Evolutionary conservation across 2,329 filamentous ascomycete species (phyloP), one percentile per base, ranked within the genome.

Genomic region (Aspergillus quadricinctus): DNA sequence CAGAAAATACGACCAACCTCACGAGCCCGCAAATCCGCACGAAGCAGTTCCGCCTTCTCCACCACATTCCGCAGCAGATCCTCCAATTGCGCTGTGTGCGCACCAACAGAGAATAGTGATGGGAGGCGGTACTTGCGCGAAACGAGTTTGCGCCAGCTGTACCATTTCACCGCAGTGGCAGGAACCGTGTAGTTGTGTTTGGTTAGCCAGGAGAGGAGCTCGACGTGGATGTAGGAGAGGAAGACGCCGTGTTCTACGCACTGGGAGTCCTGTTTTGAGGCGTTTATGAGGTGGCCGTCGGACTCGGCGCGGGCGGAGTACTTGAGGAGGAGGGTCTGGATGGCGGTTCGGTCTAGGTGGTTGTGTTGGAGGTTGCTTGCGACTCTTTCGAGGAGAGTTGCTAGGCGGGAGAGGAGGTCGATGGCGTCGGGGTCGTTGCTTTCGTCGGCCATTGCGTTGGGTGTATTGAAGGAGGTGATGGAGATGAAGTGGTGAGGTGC

Each of bases 281-380:
- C 53, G 40, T 58, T 52, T 7, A 62, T 56, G 7, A 62, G 56
- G 29, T 23, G 27, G 5, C 54, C 60, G 53, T 66, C 63, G 5
- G 54, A 61, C 14, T 60, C 52, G 17, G 61, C 58, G 1, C 61
- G 60, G 17, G 50, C 31, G 4, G 61, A 55, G 55, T 65, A 65
- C 14, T 64, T 51, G 27, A 45, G 19, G 35, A 64, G 52, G 7
- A 61, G 43, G 43, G 55, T 52, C 17, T 54, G 58, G 17, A 64
- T 48, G 2, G 41, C 35, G 25, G 46, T 56, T 23, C 64, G 54
- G 51, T 66, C 58, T 3, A 62, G 35, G 21, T 54, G 50, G 23
- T 60, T 62, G 3, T 43, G 19, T 5, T 25, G 45, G 2, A 60
- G 52, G 17, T 62, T 62, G 21, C 25, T 54, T 41, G 41, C 56